Base-by-base conservation (phyloP, 805 yeast species). In the Wickerhamomyces rabaulensis region DNA sequence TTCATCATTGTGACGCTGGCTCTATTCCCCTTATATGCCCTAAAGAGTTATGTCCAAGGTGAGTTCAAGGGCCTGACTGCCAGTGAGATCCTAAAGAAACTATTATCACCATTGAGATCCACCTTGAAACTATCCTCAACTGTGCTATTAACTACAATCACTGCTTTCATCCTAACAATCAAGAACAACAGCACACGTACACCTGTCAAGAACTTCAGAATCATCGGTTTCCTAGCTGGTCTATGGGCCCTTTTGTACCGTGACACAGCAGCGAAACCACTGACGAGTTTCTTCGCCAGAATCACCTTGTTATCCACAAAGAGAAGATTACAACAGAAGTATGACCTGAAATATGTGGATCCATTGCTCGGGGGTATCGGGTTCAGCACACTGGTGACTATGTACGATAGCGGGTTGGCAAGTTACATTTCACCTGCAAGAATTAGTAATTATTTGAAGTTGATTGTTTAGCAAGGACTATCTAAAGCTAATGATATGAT, bases 201-300 rank as follows among this genome's bases (percentile, higher is more conserved):
- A 4, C 42, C 31, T 19, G 36, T 42, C 9, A 45, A 43, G 10
- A 37, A 43, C 10, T 41, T 42, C 8, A 47, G 49, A 29, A 2
- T 25, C 2, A 51, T 52, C 26, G 56, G 56, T 7, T 31, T 35
- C 7, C 7, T 51, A 1, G 40, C 52, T 23, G 49, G 54, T 3
- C n/a, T 51, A 15, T 52, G 56, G 56, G 39, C 42, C 26, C 27
- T 48, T 2, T 8, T 22, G 4, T 37, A 44, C 15, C 45, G 33
- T 15, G 26, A 36, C 3, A 16, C 25, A 6, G 23, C 37, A 16
- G 36, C 26, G 15, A 43, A 41, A 6, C 23, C 40, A 9, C 3
- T 51, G 2, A 15, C 45, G 3, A 27, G 42, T 3, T 51, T 42
- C 17, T 17, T 49, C 5, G 25, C 47, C 6, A 41, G 53, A 42